phyloP scores from a whole-genome alignment of 495 filamentous ascomycete species.

The Friedmanniomyces simplex region DNA sequence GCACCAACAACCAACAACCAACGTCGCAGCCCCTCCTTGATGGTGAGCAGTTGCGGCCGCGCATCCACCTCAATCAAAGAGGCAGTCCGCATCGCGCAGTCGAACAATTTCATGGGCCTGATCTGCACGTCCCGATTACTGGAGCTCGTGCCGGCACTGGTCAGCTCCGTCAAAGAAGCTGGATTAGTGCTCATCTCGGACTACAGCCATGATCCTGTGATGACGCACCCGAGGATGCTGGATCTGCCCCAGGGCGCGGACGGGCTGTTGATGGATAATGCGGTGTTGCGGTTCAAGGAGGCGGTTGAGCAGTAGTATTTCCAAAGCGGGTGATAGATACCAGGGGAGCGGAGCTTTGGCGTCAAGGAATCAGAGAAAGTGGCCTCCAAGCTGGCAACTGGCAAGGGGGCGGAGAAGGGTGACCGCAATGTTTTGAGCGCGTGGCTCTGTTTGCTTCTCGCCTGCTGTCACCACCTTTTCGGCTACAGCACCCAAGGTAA shows the following conservation, averaged over 20 bases:
- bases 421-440: too few relatives aligned
- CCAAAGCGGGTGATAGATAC: too few relatives aligned
- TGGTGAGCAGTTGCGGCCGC: constrained; percentile 53
- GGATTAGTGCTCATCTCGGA: constrained; percentile 90
- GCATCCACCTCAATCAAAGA: constrained; percentile 82
- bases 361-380: too few relatives aligned
- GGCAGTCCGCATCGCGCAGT: constrained; percentile 81
- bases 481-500: too few relatives aligned
- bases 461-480: too few relatives aligned
- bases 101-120: constrained; percentile 96
- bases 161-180: constrained; percentile 86
- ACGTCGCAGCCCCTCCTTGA: constrained; percentile 24
- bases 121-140: constrained; percentile 78
- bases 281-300: constrained; percentile 84
- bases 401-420: too few relatives aligned
- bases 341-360: too few relatives aligned
- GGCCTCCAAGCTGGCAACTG: too few relatives aligned
- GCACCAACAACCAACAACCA: constrained; percentile 15
- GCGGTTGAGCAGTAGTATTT: constrained; percentile 70
- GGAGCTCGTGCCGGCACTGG: constrained; percentile 79
- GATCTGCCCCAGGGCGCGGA: constrained; percentile 60
- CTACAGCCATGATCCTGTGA: constrained; percentile 43
- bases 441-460: too few relatives aligned
- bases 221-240: constrained; percentile 34
- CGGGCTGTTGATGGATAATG: constrained; percentile 72